phyloP scores from a whole-genome alignment of 2,329 filamentous ascomycete species.

The Biscogniauxia marginata region DNA sequence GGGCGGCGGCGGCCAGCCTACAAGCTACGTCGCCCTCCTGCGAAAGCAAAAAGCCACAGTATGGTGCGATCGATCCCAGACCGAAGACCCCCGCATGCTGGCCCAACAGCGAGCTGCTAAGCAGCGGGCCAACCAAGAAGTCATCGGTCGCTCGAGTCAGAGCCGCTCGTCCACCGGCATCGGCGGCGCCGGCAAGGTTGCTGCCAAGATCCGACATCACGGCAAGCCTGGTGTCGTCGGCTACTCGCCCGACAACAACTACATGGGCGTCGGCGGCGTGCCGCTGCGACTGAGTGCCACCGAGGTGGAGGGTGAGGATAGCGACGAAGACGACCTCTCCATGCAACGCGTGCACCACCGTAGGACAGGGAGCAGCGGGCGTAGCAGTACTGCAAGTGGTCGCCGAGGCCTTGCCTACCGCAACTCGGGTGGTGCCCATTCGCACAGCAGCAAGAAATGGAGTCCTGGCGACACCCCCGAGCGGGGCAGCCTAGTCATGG shows the following conservation, averaged over 20 bases:
- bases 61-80: constrained; percentile 93
- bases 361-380: constrained; percentile 71
- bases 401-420: constrained; percentile 50
- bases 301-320: constrained; percentile 87
- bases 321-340: constrained; percentile 66
- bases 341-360: constrained; percentile 59
- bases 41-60: constrained; percentile 97
- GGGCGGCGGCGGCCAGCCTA: constrained; percentile 51
- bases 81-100: constrained; percentile 80
- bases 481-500: constrained; percentile 52
- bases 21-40: constrained; percentile 93
- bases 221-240: constrained; percentile 76
- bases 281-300: constrained; percentile 92
- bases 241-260: constrained; percentile 75
- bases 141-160: constrained; percentile 59
- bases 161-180: constrained; percentile 63
- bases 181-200: constrained; percentile 62
- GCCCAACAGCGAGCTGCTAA: constrained; percentile 86
- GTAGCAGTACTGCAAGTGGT: constrained; percentile 63
- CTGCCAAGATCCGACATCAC: constrained; percentile 86
- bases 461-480: constrained; percentile 58
- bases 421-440: constrained; percentile 48
- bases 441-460: constrained; percentile 42
- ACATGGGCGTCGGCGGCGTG: constrained; percentile 73
- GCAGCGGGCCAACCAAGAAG: constrained; percentile 79